phyloP scores from a whole-genome alignment of 257 asterid genomes.

The Solanum pinnatisectum region DNA sequence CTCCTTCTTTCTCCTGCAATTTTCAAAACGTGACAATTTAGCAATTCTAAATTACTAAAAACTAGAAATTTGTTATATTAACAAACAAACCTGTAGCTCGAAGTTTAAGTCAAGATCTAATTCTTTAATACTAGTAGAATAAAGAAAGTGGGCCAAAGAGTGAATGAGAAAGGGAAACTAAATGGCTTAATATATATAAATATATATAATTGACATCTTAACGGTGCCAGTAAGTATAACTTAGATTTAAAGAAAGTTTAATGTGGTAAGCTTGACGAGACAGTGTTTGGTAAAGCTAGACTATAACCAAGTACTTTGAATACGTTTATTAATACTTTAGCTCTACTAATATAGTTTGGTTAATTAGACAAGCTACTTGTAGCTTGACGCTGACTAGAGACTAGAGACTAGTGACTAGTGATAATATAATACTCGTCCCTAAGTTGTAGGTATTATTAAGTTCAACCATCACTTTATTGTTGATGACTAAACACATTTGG shows the following conservation, averaged over 20 bases:
- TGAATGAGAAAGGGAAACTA: not conserved
- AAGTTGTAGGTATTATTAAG: not conserved
- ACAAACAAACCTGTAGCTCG: constrained; percentile 32
- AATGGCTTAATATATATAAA: not conserved
- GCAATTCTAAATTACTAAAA: not conserved
- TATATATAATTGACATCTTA: not conserved
- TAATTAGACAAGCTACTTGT: not conserved
- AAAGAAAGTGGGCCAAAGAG: not conserved
- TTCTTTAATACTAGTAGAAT: not conserved
- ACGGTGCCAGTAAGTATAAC: not conserved
- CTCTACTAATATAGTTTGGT: not conserved
- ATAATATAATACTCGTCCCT: not conserved
- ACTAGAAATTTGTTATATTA: not conserved
- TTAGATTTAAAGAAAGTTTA: not conserved
- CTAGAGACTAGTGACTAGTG: not conserved
- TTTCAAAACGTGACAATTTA: not conserved
- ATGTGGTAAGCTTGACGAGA: not conserved
- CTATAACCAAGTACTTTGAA: not conserved
- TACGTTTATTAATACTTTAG: not conserved
- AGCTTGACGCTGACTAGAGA: not conserved
- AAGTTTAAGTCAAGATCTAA: not conserved
- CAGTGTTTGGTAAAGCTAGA: not conserved
- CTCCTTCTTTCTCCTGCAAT: not conserved
- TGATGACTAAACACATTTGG: not conserved
- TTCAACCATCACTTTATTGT: not conserved